Evolutionary conservation across 805 yeast species (phyloP).

Genomic region (Kazachstania psychrophila): DNA sequence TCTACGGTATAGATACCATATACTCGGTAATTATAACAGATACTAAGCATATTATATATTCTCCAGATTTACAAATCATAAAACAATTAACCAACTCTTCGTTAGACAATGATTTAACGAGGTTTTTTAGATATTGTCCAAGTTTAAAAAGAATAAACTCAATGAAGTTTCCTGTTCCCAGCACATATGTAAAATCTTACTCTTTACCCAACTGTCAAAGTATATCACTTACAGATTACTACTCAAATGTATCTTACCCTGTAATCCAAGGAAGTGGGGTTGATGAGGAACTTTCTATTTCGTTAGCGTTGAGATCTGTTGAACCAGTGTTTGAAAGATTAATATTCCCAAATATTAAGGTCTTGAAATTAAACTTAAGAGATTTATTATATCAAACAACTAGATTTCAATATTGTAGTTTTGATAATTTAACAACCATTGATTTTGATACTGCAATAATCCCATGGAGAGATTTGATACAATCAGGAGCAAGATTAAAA

Average conservation of each 20-base stretch:
- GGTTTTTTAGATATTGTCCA: constrained; percentile 13
- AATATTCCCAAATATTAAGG: constrained; percentile 12
- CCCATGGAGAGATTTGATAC: constrained; percentile 17
- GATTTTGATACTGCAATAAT: constrained; percentile 11
- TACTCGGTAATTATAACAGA: constrained; percentile 18
- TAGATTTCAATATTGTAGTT: constrained; percentile 14
- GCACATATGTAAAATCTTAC: constrained; percentile 3
- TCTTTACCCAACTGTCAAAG: constrained; percentile 18
- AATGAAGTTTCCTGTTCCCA: constrained; percentile 14
- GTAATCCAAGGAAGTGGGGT: constrained; percentile 17
- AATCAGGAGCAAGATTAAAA: constrained; percentile 4
- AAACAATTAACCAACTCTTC: constrained; percentile 11
- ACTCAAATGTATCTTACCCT: constrained; percentile 12
- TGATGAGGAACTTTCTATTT: constrained; percentile 8
- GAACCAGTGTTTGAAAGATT: constrained; percentile 13
- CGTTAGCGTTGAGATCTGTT: constrained; percentile 11
- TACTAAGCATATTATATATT: constrained; percentile 9
- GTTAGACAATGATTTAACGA: constrained; percentile 1
- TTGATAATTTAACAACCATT: constrained; percentile 8
- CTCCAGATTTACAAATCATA: constrained; percentile 12
- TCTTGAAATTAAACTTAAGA: constrained; percentile 7
- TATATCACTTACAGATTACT: constrained; percentile 15
- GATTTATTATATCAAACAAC: constrained; percentile 7
- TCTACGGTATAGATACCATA: constrained; percentile 13
- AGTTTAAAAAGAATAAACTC: constrained; percentile 12